A percentile compares a stretch with the other conserved stretches of the same genome.
These are phyloP conservation scores for Blastomyces silverae DNA, from an alignment of 2,329 filamentous ascomycete species.

Conservation along the genomic window DNA sequence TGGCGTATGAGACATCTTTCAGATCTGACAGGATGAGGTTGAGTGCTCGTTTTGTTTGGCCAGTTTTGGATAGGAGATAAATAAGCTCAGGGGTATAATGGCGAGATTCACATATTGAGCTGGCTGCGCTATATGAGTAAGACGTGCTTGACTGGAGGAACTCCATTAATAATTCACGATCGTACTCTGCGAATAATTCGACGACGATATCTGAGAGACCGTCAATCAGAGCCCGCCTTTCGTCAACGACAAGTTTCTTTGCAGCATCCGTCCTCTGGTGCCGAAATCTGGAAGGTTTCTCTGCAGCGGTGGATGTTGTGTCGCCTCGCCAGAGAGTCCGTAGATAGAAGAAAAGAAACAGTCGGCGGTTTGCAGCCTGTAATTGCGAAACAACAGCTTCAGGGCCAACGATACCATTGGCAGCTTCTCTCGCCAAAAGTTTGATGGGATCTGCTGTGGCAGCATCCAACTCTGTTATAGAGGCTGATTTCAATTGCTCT, in stretches of 20 bases:
- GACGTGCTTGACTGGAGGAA: slow-evolving; percentile 78
- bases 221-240: slow-evolving; percentile 66
- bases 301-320: slow-evolving; percentile 42
- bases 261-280: slow-evolving; percentile 37
- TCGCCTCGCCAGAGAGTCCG: slow-evolving; percentile 77
- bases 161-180: slow-evolving; percentile 72
- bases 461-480: slow-evolving; percentile 65
- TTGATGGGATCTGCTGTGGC: slow-evolving; percentile 76
- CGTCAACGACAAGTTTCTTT: slow-evolving; percentile 46
- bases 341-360: slow-evolving; percentile 90
- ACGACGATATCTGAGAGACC: slow-evolving; percentile 82
- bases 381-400: slow-evolving; percentile 73
- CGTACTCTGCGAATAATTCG: slow-evolving; percentile 76
- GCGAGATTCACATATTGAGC: slow-evolving; percentile 69
- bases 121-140: slow-evolving; percentile 71
- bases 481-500: slow-evolving; percentile 59
- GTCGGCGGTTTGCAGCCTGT: slow-evolving; percentile 55
- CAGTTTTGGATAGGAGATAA: slow-evolving; percentile 89
- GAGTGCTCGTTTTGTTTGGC: slow-evolving; percentile 83
- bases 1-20: slow-evolving; percentile 83
- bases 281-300: slow-evolving; percentile 32
- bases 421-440: slow-evolving; percentile 82
- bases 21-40: slow-evolving; percentile 92
- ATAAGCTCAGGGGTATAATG: slow-evolving; percentile 90
- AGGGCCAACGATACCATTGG: slow-evolving; percentile 76